These are phyloP conservation scores for Boletus rubropictus DNA, from an alignment of 768 basidiomycete genomes.

Conservation along the genomic window DNA sequence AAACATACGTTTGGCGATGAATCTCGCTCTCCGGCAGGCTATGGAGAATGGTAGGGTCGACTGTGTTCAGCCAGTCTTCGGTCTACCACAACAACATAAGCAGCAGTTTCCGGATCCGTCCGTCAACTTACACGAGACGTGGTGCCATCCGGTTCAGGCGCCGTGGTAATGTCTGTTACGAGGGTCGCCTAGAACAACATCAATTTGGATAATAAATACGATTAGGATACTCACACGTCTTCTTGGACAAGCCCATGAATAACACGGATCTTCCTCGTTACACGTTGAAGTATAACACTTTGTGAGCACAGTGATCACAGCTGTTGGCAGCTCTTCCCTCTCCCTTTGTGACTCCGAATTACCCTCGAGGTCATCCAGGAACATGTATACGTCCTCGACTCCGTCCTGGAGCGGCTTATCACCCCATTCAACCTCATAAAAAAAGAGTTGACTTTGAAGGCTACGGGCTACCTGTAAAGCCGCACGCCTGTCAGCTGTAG, in stretches of 20 bases:
- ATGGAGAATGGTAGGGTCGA: slow-evolving; percentile 43
- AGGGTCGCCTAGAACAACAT: slow-evolving; percentile 21
- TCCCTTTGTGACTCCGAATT: slow-evolving; percentile 54
- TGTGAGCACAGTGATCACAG: slow-evolving; percentile 84
- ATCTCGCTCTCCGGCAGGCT: slow-evolving; percentile 73
- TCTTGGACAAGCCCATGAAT: slow-evolving; percentile 71
- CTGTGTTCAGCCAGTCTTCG: slow-evolving; percentile 48
- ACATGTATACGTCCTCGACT: slow-evolving; percentile 91
- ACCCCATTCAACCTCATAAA: slow-evolving; percentile 96
- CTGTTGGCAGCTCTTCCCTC: slow-evolving; percentile 75
- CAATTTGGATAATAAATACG: not conserved
- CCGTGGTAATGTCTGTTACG: slow-evolving; percentile 18
- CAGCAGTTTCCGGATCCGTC: slow-evolving; percentile 18
- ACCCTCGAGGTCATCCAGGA: slow-evolving; percentile 76
- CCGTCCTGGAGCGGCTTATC: slow-evolving; percentile 75
- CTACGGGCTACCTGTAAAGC: slow-evolving; percentile 87
- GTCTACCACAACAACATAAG: slow-evolving; percentile 21
- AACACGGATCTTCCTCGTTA: slow-evolving; percentile 73
- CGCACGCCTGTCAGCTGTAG: slow-evolving; percentile 72
- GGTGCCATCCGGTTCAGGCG: slow-evolving; percentile 24
- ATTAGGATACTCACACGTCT: slow-evolving; percentile 43
- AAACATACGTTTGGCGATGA: slow-evolving; percentile 63
- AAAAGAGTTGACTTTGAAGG: slow-evolving; percentile 88
- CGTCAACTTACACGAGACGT: slow-evolving; percentile 28
- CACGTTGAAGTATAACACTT: slow-evolving; percentile 88